Conservation (phyloP, 1,284 basidiomycete species). For the Taiwanofungus camphoratus region DNA sequence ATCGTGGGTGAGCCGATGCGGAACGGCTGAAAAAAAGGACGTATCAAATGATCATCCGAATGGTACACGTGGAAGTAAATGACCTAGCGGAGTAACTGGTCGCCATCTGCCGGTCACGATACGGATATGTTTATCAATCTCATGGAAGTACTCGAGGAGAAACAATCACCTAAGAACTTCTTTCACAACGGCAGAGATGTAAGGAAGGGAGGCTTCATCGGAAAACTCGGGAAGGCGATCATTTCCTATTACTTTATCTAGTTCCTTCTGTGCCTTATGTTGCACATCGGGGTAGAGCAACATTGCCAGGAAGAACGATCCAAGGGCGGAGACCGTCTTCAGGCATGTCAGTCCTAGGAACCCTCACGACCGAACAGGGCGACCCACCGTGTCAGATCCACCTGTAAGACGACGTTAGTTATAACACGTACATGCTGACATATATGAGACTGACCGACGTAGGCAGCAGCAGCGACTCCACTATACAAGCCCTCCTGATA, state of each 20-base stretch:
- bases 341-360: not conserved
- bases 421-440: not conserved
- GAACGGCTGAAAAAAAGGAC: conserved; percentile 25
- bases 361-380: not conserved
- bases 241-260: conserved; percentile 34
- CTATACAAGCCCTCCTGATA: conserved; percentile 16
- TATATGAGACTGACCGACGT: conserved; percentile 14
- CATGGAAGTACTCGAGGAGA: conserved; percentile 1
- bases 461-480: conserved; percentile 21
- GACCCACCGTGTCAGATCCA: conserved; percentile 20
- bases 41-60: conserved; percentile 13
- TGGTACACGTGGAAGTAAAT: not conserved
- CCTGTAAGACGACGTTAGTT: conserved; percentile 8
- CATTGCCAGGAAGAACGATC: conserved; percentile 34
- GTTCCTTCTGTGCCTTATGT: conserved; percentile 33
- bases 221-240: conserved; percentile 35
- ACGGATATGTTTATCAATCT: not conserved
- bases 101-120: conserved; percentile 15
- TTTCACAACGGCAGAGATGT: conserved; percentile 36
- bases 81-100: conserved; percentile 22
- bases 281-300: conserved; percentile 34
- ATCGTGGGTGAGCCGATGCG: conserved; percentile 28
- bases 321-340: conserved; percentile 22
- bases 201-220: conserved; percentile 34
- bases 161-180: conserved; percentile 34